phyloP scores from a whole-genome alignment of 805 yeast species.

The Myxozyma neotropica region DNA sequence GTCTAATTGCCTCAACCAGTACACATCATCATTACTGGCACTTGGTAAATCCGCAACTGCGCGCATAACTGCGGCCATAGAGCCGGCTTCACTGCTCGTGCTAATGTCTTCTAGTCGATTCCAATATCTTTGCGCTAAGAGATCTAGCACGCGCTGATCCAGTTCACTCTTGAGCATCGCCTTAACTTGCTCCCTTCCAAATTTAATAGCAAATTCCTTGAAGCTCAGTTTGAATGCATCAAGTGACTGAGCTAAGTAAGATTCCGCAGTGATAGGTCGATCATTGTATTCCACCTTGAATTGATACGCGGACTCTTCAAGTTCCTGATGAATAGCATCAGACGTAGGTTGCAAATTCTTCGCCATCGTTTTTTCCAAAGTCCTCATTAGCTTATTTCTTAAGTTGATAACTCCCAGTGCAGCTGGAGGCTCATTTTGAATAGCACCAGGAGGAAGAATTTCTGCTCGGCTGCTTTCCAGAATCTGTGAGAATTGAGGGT shows the following conservation, averaged over 20 bases:
- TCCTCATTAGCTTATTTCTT: slow-evolving; percentile 79
- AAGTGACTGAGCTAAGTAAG: slow-evolving; percentile 87
- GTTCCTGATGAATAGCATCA: slow-evolving; percentile 78
- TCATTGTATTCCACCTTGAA: slow-evolving; percentile 97
- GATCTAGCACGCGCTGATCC: slow-evolving; percentile 85
- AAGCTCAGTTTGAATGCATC: slow-evolving; percentile 83
- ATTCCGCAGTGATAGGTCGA: slow-evolving; percentile 88
- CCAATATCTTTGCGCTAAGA: slow-evolving; percentile 92
- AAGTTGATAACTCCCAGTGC: slow-evolving; percentile 74
- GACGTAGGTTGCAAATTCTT: slow-evolving; percentile 85
- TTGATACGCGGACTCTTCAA: slow-evolving; percentile 89
- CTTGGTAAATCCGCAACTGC: slow-evolving; percentile 58
- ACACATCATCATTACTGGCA: slow-evolving; percentile 65
- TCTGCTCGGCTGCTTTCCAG: neutral
- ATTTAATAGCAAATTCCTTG: slow-evolving; percentile 80
- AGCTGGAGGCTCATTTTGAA: slow-evolving; percentile 15
- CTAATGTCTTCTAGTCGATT: slow-evolving; percentile 55
- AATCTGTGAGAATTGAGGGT: slow-evolving; percentile 52
- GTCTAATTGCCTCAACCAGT: slow-evolving; percentile 88
- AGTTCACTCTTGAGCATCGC: slow-evolving; percentile 77
- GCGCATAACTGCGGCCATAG: slow-evolving; percentile 46
- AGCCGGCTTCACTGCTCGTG: slow-evolving; percentile 21
- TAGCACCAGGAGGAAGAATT: neutral
- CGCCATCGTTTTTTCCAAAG: slow-evolving; percentile 90
- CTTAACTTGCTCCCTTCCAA: slow-evolving; percentile 80